These are phyloP conservation scores for Pezizomycotina sp. DNA, from an alignment of 2,329 filamentous ascomycete genomes.

Conservation along the genomic window DNA sequence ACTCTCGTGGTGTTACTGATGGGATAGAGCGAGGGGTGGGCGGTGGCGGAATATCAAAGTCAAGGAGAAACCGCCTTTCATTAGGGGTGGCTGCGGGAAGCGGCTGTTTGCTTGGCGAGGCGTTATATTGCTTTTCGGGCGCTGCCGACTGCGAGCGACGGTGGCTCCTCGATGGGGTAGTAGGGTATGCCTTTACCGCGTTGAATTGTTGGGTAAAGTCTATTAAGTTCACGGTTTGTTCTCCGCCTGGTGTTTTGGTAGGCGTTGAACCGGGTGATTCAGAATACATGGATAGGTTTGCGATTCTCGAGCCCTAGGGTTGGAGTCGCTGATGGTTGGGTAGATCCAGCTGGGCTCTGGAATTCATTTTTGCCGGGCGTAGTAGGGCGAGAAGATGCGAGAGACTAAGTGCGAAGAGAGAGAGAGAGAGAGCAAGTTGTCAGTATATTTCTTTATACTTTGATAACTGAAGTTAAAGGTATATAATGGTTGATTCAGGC, in stretches of 20 bases:
- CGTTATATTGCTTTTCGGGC: constrained; percentile 27
- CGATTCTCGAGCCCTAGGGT: no score
- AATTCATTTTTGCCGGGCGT: no score
- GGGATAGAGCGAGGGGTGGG: constrained; percentile 85
- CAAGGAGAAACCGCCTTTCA: constrained; percentile 48
- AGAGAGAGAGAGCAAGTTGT: no score
- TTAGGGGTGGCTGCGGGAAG: constrained; percentile 12
- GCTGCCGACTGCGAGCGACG: constrained; percentile 29
- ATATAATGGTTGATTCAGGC: no score
- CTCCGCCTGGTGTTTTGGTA: constrained; percentile 31
- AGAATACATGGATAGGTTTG: constrained; percentile 26
- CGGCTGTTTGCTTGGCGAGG: constrained; percentile 15
- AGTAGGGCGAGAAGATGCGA: no score
- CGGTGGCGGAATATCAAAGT: constrained; percentile 85
- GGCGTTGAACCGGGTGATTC: constrained; percentile 35
- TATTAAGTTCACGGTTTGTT: constrained; percentile 60
- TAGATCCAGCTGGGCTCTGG: no score
- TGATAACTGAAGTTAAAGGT: no score
- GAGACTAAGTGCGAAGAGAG: no score
- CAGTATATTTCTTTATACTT: no score
- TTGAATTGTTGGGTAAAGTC: constrained; percentile 75
- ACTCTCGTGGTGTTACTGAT: constrained; percentile 74
- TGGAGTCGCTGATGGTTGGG: no score
- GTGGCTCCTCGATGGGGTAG: constrained; percentile 35
- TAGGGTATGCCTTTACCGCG: constrained; percentile 31